These are phyloP conservation scores for Botrytis paeoniae DNA, from an alignment of 2,329 filamentous ascomycete species.

Conservation along the genomic window DNA sequence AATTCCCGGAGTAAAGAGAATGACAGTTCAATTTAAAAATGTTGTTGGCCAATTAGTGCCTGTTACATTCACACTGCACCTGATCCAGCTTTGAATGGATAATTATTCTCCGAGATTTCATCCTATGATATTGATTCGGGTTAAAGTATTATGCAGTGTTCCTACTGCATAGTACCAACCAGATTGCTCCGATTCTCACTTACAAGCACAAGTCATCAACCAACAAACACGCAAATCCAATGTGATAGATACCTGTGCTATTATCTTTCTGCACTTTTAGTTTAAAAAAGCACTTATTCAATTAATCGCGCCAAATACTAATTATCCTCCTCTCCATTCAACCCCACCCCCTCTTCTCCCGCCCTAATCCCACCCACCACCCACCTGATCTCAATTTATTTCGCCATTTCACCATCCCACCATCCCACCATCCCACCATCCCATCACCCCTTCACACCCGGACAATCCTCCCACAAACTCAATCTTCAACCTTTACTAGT, in stretches of 20 bases:
- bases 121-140: neutral
- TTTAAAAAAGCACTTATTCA: constrained; percentile 47
- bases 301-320: constrained; percentile 56
- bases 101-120: neutral
- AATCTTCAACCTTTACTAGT: neutral
- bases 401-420: constrained; percentile 28
- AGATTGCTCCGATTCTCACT: neutral
- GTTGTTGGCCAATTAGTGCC: neutral
- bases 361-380: neutral
- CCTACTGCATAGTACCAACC: neutral
- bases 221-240: neutral
- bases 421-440: constrained; percentile 28
- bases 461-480: neutral
- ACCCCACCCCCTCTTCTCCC: neutral
- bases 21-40: neutral
- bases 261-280: neutral
- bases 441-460: constrained; percentile 24
- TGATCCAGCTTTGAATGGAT: neutral
- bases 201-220: neutral
- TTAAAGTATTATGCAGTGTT: neutral
- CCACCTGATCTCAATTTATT: constrained; percentile 8
- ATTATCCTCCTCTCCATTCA: constrained; percentile 49
- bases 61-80: neutral
- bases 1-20: no score
- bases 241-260: neutral